These are phyloP conservation scores for Nannochloropsis granulata DNA, from an alignment of 108 stramenopile species.

Conservation along the genomic window DNA sequence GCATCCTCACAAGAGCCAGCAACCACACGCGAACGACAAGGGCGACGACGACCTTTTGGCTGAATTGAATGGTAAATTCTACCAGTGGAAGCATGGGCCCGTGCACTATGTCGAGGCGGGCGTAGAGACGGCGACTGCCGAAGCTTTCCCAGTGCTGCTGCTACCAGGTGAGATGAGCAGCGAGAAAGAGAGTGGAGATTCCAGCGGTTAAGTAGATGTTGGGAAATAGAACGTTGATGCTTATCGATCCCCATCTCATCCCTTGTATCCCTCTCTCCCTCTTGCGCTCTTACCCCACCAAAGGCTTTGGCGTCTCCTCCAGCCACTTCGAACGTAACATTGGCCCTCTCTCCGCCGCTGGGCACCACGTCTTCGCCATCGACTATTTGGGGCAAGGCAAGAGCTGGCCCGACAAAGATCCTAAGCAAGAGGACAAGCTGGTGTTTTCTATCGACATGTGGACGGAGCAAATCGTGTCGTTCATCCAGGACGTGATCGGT, in stretches of 20 bases:
- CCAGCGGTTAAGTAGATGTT: too few species aligned
- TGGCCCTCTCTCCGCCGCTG: neutral
- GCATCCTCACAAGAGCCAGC: neutral
- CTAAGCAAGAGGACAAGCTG: slow-evolving; percentile 1
- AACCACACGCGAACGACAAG: neutral
- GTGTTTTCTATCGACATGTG: slow-evolving; percentile 15
- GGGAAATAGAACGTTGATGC: too few species aligned
- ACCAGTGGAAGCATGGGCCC: neutral
- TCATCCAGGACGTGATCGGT: slow-evolving; percentile 18
- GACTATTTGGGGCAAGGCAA: slow-evolving; percentile 18
- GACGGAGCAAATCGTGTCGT: slow-evolving; percentile 14
- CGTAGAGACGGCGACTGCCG: neutral
- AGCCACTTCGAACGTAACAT: slow-evolving; percentile 21
- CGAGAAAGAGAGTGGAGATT: too few species aligned
- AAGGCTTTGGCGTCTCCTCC: slow-evolving; percentile 16
- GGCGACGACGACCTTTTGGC: neutral
- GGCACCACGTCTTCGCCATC: slow-evolving; percentile 3
- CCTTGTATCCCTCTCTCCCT: neutral
- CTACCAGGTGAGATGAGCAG: neutral
- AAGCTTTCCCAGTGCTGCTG: neutral
- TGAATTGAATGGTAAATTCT: neutral
- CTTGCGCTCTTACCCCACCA: neutral
- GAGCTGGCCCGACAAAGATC: slow-evolving; percentile 10
- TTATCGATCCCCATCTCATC: too few species aligned
- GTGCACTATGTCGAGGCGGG: neutral